phyloP scores from a whole-genome alignment of 495 filamentous ascomycete species.

The Aspergillus avenaceus region DNA sequence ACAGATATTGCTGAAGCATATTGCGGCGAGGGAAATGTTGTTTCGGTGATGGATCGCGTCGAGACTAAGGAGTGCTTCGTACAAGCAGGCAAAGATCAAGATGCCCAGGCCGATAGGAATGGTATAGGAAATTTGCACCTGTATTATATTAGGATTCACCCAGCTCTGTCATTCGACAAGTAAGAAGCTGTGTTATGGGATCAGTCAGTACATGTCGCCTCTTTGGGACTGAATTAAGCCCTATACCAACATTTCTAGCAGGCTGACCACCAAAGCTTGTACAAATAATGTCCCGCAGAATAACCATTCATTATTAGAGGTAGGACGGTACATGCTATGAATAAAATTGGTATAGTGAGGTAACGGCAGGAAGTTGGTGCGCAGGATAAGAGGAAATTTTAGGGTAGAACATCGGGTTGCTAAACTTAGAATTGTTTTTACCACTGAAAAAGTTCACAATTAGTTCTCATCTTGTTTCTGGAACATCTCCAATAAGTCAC shows the following conservation, averaged over 20 bases:
- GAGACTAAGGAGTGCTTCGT: constrained; percentile 10
- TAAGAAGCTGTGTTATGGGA: constrained; percentile 8
- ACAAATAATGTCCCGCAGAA: not conserved
- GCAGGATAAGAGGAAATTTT: no score
- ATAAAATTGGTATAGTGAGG: no score
- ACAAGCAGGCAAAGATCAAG: constrained; percentile 18
- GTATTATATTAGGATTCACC: constrained; percentile 13
- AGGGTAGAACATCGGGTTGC: no score
- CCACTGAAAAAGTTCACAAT: no score
- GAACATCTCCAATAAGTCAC: no score
- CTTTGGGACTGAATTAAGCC: no score
- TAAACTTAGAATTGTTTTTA: no score
- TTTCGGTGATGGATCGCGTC: constrained; percentile 21
- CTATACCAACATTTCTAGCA: not conserved
- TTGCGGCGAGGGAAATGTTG: constrained; percentile 20
- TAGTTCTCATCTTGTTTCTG: no score
- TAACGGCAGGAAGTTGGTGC: no score
- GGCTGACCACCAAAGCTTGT: not conserved
- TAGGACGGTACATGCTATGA: no score
- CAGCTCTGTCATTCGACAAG: constrained; percentile 17
- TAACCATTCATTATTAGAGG: no score
- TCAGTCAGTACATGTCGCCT: not conserved
- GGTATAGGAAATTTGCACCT: constrained; percentile 13
- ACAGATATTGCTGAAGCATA: constrained; percentile 20
- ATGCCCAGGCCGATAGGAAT: constrained; percentile 16